Evolutionary conservation across 2,329 filamentous ascomycete genomes (phyloP).

Genomic region (Apiospora marii): DNA sequence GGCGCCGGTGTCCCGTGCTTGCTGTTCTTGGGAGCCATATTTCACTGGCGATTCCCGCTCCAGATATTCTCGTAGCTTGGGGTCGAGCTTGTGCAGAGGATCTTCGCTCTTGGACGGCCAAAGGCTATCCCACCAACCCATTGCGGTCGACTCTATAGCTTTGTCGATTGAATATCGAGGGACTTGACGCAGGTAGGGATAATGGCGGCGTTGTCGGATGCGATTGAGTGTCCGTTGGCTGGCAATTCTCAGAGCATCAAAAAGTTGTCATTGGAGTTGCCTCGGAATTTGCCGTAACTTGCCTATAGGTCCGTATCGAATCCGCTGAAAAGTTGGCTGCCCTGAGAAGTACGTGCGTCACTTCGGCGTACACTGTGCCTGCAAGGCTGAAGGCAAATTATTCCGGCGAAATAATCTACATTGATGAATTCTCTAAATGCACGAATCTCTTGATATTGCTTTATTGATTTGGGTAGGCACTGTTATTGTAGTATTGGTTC

Average conservation of each 20-base stretch:
- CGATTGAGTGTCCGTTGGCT: background rate
- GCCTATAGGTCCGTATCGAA: background rate
- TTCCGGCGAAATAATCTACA: background rate
- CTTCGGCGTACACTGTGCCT: background rate
- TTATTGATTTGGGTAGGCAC: background rate
- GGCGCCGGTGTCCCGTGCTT: conserved; percentile 28
- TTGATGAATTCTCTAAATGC: background rate
- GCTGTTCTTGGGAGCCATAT: conserved; percentile 52
- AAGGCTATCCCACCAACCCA: conserved; percentile 67
- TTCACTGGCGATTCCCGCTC: conserved; percentile 82
- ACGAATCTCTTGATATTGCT: background rate
- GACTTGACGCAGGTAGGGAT: background rate
- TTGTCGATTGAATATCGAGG: background rate
- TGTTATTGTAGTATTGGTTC: background rate
- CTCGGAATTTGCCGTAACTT: conserved; percentile 3
- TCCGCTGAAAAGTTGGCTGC: conserved; percentile 8
- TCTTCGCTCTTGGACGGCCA: conserved; percentile 63
- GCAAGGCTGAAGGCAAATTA: background rate
- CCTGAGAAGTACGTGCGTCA: conserved; percentile 11
- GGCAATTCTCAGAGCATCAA: background rate
- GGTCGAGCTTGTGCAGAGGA: conserved; percentile 79
- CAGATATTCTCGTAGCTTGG: conserved; percentile 83
- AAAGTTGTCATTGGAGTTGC: conserved; percentile 5
- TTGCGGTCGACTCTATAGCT: conserved; percentile 36
- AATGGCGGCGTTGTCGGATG: background rate